A percentile compares a stretch with the other conserved stretches of the same genome.
Evolutionary conservation across 331 rosid genomes (phyloP).

Genomic region (Acacia concinna): DNA sequence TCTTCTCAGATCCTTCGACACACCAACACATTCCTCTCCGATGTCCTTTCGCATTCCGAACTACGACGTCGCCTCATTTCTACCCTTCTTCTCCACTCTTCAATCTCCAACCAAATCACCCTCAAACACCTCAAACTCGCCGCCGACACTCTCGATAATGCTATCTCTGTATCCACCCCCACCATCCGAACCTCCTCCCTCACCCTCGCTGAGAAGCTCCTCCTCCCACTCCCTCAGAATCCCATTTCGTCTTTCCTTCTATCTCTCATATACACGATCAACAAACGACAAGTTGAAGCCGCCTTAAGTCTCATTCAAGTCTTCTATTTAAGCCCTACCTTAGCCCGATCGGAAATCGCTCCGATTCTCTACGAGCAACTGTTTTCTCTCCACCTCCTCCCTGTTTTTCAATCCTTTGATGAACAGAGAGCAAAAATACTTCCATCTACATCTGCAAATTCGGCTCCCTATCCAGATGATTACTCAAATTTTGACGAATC

Average conservation of each 20-base stretch:
- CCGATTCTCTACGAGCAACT: slow-evolving; percentile 61
- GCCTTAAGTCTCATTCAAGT: slow-evolving; percentile 53
- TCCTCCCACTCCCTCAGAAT: slow-evolving; percentile 48
- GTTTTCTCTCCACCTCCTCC: slow-evolving; percentile 64
- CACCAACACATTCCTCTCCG: slow-evolving; percentile 39
- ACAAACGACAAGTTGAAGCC: slow-evolving; percentile 28
- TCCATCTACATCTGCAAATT: slow-evolving; percentile 16
- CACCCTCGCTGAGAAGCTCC: slow-evolving; percentile 61
- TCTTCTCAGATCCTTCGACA: not conserved
- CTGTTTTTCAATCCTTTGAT: slow-evolving; percentile 53
- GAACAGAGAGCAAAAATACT: slow-evolving; percentile 53
- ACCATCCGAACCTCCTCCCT: slow-evolving; percentile 51
- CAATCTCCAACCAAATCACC: slow-evolving; percentile 24
- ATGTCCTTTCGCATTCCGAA: not conserved
- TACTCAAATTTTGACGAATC: not conserved
- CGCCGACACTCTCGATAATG: slow-evolving; percentile 53
- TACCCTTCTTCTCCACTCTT: slow-evolving; percentile 30
- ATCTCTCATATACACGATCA: slow-evolving; percentile 53
- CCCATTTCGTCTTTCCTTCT: slow-evolving; percentile 61
- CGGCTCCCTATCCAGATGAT: not conserved
- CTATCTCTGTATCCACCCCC: slow-evolving; percentile 43
- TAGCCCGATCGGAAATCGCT: slow-evolving; percentile 66
- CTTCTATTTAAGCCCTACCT: slow-evolving; percentile 50
- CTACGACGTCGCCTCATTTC: slow-evolving; percentile 39
- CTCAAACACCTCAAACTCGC: slow-evolving; percentile 57